A percentile compares a stretch with the other conserved stretches of the same genome.
Evolutionary conservation across 495 filamentous ascomycete species (phyloP).

Genomic region (Penicillium nucicola): DNA sequence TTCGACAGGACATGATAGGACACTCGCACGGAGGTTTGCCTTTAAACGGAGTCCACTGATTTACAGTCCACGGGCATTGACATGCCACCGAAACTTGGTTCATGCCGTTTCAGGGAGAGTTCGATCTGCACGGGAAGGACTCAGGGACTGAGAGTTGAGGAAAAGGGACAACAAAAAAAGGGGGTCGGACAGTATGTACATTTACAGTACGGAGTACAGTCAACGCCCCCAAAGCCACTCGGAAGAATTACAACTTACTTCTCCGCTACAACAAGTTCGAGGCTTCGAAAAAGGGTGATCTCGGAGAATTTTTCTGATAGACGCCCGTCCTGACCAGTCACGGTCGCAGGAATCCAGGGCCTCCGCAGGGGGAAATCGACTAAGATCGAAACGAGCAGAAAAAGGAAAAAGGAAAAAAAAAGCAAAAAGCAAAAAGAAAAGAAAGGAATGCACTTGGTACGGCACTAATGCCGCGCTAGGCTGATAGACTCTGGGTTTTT

Average conservation of each 20-base stretch:
- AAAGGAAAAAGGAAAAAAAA: background rate
- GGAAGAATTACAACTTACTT: background rate
- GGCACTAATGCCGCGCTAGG: background rate
- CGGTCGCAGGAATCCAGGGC: background rate
- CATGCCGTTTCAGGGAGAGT: background rate
- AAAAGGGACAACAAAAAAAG: background rate
- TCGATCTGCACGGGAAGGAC: background rate
- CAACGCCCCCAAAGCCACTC: too few relatives aligned
- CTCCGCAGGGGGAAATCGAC: conserved; percentile 1
- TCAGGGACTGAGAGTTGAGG: background rate
- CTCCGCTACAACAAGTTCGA: background rate
- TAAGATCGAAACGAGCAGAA: background rate
- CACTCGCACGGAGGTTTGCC: background rate
- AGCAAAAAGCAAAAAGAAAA: background rate
- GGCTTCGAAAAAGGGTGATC: conserved; percentile 12
- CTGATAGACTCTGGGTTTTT: conserved; percentile 7
- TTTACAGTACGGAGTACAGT: too few relatives aligned
- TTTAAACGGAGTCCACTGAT: background rate
- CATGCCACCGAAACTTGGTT: background rate
- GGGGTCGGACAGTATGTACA: too few relatives aligned
- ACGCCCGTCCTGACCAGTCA: conserved; percentile 2
- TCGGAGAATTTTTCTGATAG: conserved; percentile 24
- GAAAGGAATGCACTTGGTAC: too few relatives aligned
- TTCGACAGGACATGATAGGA: too few relatives aligned
- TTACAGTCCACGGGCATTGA: background rate